phyloP scores from a whole-genome alignment of 2,329 filamentous ascomycete species.

The Rutstroemia sp. region DNA sequence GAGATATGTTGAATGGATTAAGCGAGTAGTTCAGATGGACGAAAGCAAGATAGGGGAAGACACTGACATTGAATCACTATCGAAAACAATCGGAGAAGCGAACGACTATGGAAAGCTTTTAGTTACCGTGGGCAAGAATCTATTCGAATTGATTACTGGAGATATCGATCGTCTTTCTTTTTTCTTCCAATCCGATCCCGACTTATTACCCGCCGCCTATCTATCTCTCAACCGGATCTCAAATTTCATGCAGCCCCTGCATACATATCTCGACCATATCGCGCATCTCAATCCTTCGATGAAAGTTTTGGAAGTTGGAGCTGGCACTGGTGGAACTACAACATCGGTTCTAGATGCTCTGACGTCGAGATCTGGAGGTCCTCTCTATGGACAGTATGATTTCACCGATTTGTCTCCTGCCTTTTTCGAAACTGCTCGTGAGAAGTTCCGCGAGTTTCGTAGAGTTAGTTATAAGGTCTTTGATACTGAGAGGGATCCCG shows the following conservation, averaged over 20 bases:
- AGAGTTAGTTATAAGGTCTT: slow-evolving; percentile 19
- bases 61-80: not conserved
- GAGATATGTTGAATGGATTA: not conserved
- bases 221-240: not conserved
- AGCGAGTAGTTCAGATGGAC: not conserved
- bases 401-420: slow-evolving; percentile 26
- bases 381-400: slow-evolving; percentile 23
- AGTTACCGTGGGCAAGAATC: not conserved
- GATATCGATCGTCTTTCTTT: not conserved
- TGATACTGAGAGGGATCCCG: slow-evolving; percentile 29
- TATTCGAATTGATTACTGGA: not conserved
- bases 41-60: not conserved
- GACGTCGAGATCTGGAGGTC: not conserved
- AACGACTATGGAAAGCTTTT: not conserved
- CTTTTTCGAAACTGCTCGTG: slow-evolving; percentile 28
- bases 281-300: slow-evolving; percentile 16
- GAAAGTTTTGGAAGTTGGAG: slow-evolving; percentile 21
- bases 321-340: slow-evolving; percentile 18
- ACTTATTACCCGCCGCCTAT: not conserved
- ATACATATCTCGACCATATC: not conserved
- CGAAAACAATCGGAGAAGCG: not conserved
- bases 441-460: slow-evolving; percentile 21
- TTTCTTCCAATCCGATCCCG: not conserved
- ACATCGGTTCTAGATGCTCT: slow-evolving; percentile 7
- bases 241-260: not conserved